phyloP scores from a whole-genome alignment of 306 rosid species.

The Begonia peltatifolia region DNA sequence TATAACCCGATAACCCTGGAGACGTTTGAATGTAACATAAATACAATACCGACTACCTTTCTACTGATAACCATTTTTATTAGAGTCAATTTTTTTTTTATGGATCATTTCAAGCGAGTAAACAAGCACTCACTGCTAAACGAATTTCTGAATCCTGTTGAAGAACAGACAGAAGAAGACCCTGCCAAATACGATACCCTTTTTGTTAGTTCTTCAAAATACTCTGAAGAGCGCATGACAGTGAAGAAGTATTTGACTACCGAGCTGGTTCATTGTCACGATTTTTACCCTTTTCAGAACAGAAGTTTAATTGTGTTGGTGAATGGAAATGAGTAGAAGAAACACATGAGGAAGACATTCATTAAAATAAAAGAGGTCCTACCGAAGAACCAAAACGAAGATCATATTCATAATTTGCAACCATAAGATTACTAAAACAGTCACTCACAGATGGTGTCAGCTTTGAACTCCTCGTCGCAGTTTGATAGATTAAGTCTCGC shows the following conservation, averaged over 20 bases:
- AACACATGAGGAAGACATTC: no score
- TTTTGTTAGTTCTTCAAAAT: neutral
- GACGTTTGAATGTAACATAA: constrained; percentile 5
- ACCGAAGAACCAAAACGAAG: neutral
- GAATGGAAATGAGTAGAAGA: no score
- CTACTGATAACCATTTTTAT: no score
- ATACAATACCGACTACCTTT: neutral
- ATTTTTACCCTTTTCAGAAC: no score
- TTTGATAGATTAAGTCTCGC: constrained; percentile 43
- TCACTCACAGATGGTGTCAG: constrained; percentile 61
- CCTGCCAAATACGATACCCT: constrained; percentile 33
- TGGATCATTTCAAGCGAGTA: no score
- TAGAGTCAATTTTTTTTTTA: no score
- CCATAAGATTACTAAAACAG: constrained; percentile 10
- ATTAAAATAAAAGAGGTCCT: no score
- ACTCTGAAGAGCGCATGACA: no score
- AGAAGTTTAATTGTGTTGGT: no score
- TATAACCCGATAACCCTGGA: constrained; percentile 66
- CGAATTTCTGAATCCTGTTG: constrained; percentile 74
- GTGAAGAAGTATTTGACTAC: no score
- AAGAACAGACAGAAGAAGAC: constrained; percentile 56
- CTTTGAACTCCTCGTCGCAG: constrained; percentile 59
- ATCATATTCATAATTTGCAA: constrained; percentile 1
- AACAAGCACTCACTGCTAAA: constrained; percentile 54
- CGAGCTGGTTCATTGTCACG: no score